Evolutionary conservation across 2,329 filamentous ascomycete genomes (phyloP), one percentile per base, ranked within the genome.

Genomic region (Ophiostoma sp.): DNA sequence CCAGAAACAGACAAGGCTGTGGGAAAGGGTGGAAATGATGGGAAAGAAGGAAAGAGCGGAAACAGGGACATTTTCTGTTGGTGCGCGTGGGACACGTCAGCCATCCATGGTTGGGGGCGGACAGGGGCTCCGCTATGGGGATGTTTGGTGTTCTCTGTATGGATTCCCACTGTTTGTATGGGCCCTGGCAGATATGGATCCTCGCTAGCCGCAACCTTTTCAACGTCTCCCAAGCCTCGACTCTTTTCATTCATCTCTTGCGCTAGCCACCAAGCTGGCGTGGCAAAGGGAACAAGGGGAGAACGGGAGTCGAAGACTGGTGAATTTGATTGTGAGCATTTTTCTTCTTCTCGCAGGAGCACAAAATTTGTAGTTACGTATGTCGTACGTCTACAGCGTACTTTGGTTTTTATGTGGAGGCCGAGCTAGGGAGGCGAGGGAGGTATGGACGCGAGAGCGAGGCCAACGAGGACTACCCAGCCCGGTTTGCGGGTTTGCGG

Each of bases 1-100:
- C 50, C 50, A 55, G 50, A 25, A 55, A 25, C 50, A 25, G 50
- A 59, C 55, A 59, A 59, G 55, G 55, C 55, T 59, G 55, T 59
- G 28, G 28, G 39, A 42, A 48, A 48, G 15, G 42, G 15, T 45
- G 39, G 39, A 45, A 1, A 45, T 11, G 39, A 15, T 45, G 15
- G 3, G 42, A 48, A 48, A 48, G 39, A 42, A 12, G 39, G 15
- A 42, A 42, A 48, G 42, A 48, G 15, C 19, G 42, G 15, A 33
- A 59, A 59, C 55, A 59, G 17, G 55, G 28, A 19, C 25, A 19
- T 59, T 59, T 9, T 15, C 28, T 28, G 8, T 9, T 59, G 17
- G 28, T 19, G 17, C 55, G 28, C 55, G 15, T 33, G 55, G 55
- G 55, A 59, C 55, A 59, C 55, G 55, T 59, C 55, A 59, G 55